Base-by-base conservation (phyloP, 495 filamentous ascomycete species). In the Penicillium simplicissimum region DNA sequence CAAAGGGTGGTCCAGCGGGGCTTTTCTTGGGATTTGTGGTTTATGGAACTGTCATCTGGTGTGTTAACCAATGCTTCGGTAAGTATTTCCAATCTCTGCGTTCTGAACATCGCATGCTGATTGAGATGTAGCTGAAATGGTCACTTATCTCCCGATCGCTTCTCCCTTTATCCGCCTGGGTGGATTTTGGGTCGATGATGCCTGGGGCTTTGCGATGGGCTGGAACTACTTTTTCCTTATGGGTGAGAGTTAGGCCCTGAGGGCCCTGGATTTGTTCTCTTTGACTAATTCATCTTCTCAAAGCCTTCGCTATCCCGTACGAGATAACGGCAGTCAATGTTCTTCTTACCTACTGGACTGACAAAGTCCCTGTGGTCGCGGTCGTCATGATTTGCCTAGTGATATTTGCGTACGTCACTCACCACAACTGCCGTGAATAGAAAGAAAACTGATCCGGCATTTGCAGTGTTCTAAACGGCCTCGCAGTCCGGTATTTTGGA, bases 81-180 rank as follows among this genome's bases (percentile, higher is more conserved):
- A 74, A 56, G 72, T 79, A 51, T 59, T 14, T 23, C 38, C 1
- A n/a, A 23, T 28, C 23, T 25, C 40, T 23, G 10, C 31, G 55
- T 13, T 64, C 1, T 5, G 14, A 1, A 47, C 17, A 0, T 1
- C 10, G 49, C 2, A 52, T 43, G 13, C 23, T 78, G 71, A 76
- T 49, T 65, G 83, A 7, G 2, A 5, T 31, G 11, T 87, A 82
- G 87, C 88, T 4, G 90, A 93, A 70, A 91, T 93, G 87, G 87
- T 89, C 5, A 88, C 86, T 4, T 92, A 89, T 62, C 77, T 92
- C 48, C 90, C 90, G 11, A 86, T 94, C 38, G 85, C 85, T 11
- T 88, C 86, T 13, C 89, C 89, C 2, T 93, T 93, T 67, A 89
- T 93, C 67, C 86, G 89, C n/a, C 87, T 93, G 65, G 88, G 88